A percentile compares a stretch with the other conserved stretches of the same genome.
These are phyloP conservation scores for Sporothrix globosa DNA, from an alignment of 2,329 filamentous ascomycete genomes.

Conservation along the genomic window DNA sequence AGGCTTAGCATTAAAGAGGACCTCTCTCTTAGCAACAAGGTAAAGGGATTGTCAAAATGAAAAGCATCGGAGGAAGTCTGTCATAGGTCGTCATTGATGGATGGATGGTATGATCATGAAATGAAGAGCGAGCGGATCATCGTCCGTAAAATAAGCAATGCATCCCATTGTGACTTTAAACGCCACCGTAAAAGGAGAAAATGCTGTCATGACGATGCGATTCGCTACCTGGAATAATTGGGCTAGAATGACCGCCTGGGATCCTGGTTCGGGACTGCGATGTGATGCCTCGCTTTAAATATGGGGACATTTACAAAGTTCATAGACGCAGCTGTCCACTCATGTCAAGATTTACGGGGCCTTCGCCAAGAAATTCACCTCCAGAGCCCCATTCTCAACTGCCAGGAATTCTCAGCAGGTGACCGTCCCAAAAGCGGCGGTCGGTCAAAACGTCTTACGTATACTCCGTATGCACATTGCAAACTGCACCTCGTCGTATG, in stretches of 20 bases:
- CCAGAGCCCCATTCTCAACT: too few relatives aligned
- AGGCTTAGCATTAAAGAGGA: not conserved
- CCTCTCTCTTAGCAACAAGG: not conserved
- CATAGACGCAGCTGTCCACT: too few relatives aligned
- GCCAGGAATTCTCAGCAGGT: too few relatives aligned
- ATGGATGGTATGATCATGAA: not conserved
- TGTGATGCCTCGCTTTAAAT: not conserved
- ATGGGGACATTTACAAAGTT: too few relatives aligned
- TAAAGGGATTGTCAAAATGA: not conserved
- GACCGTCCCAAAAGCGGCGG: too few relatives aligned
- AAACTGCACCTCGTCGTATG: not conserved
- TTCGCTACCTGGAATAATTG: not conserved
- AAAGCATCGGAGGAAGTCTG: not conserved
- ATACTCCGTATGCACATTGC: not conserved
- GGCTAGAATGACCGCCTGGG: slow-evolving; percentile 11
- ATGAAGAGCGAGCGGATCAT: not conserved
- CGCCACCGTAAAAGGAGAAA: not conserved
- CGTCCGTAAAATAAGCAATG: not conserved
- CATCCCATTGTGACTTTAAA: not conserved
- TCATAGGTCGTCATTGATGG: not conserved
- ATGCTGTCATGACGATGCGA: not conserved
- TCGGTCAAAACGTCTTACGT: too few relatives aligned
- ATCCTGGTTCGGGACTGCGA: not conserved
- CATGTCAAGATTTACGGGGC: too few relatives aligned
- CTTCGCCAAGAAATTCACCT: too few relatives aligned